These are phyloP conservation scores for Parmales sp. DNA, from an alignment of 108 stramenopile genomes.

Conservation along the genomic window DNA sequence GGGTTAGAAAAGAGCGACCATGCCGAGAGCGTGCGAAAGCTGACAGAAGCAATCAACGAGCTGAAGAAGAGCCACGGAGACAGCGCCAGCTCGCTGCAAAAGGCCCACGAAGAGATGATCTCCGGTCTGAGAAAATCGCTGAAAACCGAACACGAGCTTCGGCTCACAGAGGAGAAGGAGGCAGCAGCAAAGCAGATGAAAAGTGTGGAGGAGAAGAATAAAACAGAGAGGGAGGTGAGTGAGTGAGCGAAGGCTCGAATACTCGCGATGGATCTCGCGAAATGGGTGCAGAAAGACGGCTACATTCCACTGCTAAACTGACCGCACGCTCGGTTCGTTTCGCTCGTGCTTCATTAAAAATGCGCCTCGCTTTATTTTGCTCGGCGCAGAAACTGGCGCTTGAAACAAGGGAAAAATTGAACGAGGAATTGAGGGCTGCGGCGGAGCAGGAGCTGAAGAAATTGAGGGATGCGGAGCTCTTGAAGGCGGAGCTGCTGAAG, in stretches of 20 bases:
- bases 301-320: too few species aligned
- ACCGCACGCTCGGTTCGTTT: too few species aligned
- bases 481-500: not conserved
- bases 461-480: not conserved
- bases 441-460: not conserved
- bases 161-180: not conserved
- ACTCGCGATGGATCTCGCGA: too few species aligned
- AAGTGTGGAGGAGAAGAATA: not conserved
- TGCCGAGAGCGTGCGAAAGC: not conserved
- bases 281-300: too few species aligned
- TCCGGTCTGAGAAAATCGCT: not conserved
- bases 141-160: not conserved
- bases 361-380: too few species aligned
- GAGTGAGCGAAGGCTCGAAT: too few species aligned
- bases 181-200: not conserved
- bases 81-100: not conserved
- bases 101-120: not conserved
- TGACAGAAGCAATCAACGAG: not conserved
- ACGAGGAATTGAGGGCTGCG: not conserved
- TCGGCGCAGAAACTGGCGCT: not conserved
- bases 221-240: too few species aligned
- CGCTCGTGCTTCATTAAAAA: too few species aligned
- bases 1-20: not conserved
- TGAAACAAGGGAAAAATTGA: not conserved
- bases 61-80: not conserved